Conservation (phyloP, 2,329 filamentous ascomycete genomes). For the Alternaria ethzedia region DNA sequence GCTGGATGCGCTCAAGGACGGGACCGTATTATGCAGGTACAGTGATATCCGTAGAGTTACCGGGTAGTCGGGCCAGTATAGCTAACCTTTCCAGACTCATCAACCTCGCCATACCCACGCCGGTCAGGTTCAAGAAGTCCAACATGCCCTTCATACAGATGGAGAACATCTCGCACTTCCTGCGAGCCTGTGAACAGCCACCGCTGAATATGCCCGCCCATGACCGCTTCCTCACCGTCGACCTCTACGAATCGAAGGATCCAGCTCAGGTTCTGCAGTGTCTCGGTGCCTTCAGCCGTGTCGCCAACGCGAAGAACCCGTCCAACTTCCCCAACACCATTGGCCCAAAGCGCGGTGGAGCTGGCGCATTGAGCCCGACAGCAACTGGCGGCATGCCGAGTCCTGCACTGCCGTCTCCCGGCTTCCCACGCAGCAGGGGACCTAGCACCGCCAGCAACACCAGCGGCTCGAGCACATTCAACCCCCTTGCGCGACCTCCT, state of each 20-base stretch:
- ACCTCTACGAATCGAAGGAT: conserved; percentile 94
- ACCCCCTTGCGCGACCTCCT: conserved; percentile 48
- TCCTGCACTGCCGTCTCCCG: conserved; percentile 35
- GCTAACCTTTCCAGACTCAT: conserved; percentile 66
- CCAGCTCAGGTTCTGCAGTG: conserved; percentile 96
- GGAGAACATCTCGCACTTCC: conserved; percentile 98
- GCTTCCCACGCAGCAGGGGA: conserved; percentile 45
- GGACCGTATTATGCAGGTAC: conserved; percentile 90
- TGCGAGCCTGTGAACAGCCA: conserved; percentile 82
- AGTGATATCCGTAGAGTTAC: conserved; percentile 30
- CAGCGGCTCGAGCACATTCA: conserved; percentile 54
- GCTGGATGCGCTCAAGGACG: conserved; percentile 86
- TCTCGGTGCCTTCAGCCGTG: conserved; percentile 86
- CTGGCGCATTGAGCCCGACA: conserved; percentile 46
- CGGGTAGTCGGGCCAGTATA: not conserved
- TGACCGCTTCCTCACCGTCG: conserved; percentile 95
- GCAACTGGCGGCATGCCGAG: conserved; percentile 36
- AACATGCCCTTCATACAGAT: conserved; percentile 98
- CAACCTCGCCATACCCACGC: conserved; percentile 78
- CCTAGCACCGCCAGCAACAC: conserved; percentile 54
- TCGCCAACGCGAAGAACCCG: conserved; percentile 77
- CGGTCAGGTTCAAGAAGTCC: conserved; percentile 88
- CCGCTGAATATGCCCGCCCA: conserved; percentile 89
- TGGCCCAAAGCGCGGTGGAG: conserved; percentile 70
- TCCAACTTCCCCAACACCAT: conserved; percentile 75